A percentile compares a stretch with the other conserved stretches of the same genome.
These are phyloP conservation scores for Chlorella sorokiniana DNA, from an alignment of 139 green algal species.

Conservation along the genomic window DNA sequence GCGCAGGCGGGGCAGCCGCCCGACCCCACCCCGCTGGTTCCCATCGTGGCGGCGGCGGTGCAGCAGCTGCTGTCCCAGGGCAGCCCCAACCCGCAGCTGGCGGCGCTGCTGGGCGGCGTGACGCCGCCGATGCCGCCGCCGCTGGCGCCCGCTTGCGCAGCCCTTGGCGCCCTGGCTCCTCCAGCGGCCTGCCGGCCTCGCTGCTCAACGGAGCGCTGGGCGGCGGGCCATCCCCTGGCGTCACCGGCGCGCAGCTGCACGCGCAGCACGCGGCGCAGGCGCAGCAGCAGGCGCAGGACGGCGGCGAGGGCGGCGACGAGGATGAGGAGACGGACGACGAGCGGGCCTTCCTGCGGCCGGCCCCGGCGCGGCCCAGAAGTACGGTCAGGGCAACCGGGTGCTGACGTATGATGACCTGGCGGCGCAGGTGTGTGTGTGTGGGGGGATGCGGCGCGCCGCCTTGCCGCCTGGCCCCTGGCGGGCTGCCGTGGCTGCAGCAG, in stretches of 20 bases:
- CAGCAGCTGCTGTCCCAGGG: neutral
- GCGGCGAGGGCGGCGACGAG: neutral
- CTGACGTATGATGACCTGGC: conserved; percentile 68
- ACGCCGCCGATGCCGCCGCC: neutral
- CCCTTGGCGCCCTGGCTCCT: neutral
- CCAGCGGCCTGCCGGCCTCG: neutral
- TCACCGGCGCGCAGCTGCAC: neutral
- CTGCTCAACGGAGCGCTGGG: neutral
- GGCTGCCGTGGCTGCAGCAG: neutral
- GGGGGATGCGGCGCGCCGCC: neutral
- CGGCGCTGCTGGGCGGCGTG: neutral
- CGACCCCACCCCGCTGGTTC: neutral
- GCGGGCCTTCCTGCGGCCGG: neutral
- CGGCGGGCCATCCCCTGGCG: neutral
- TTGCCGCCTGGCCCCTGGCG: neutral
- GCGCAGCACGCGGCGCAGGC: neutral
- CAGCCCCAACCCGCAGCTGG: neutral
- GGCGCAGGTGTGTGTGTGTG: conserved; percentile 6
- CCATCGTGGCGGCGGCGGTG: neutral
- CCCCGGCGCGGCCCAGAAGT: conserved; percentile 17
- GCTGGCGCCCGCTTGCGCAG: neutral
- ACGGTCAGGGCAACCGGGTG: conserved; percentile 34
- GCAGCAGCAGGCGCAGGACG: conserved; percentile 31
- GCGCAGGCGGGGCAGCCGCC: neutral
- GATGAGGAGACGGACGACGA: conserved; percentile 15